Evolutionary conservation across 2,329 filamentous ascomycete genomes (phyloP), one percentile per base, ranked within the genome.

Genomic region (Sclerotinia minor): DNA sequence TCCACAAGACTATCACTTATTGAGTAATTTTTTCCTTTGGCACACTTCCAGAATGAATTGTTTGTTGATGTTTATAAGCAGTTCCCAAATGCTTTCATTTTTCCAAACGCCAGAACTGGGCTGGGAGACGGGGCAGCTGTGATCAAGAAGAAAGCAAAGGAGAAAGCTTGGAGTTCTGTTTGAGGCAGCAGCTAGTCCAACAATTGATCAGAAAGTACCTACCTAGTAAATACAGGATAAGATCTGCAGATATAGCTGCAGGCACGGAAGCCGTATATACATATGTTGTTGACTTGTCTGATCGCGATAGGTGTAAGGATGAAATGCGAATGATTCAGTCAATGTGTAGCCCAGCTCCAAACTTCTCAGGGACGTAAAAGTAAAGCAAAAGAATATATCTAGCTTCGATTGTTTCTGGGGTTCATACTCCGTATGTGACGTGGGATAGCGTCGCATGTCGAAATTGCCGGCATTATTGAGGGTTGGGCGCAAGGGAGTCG

Each of bases 211-310:
- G 9, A 4, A 55, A 55, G 21, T 5, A 15, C 35, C 35, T 38
- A n/a, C n/a, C n/a, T n/a, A n/a, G n/a, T n/a, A 38, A 55, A 21
- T 24, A 17, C 21, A 57, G 11, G 24, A 32, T 45, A 41, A 21
- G 58, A 49, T 60, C 44, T 47, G 38, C 38, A 47, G 44, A 35
- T 49, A 29, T 60, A n/a, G 38, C 9, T 44, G 35, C 21, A 35
- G 57, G 57, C 58, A 44, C 44, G 58, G 58, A 44, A 60, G 58
- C 44, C 41, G 19, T 47, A 21, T 60, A 35, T n/a, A 11, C 32
- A 32, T 54, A n/a, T 54, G 3, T 50, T 26, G 45, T 24, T 7
- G 29, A 32, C 29, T 38, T 55, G 53, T 55, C 53, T 55, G 53
- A 55, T 21, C 19, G 29, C 19, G 5, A 35, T 55, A n/a, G 29